Base-by-base conservation (phyloP, 345 rosid genomes). In the Linum trigynum region DNA sequence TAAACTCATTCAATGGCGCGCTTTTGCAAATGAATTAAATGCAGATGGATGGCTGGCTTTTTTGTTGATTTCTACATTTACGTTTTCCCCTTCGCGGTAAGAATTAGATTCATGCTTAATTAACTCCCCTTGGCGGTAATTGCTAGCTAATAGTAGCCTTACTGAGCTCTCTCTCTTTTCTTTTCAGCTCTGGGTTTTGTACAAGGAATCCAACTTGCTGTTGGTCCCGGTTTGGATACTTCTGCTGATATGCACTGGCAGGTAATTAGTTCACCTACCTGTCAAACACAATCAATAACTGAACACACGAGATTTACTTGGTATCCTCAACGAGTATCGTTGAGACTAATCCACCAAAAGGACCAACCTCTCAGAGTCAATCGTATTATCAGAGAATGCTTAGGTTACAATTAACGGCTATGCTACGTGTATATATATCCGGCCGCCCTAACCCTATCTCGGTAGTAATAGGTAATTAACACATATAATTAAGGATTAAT, bases 11-110 rank as follows among this genome's bases (percentile, higher is more conserved):
- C 1, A 23, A 23, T 23, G 32, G 32, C 32, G 32, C 2, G 53
- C 2, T 15, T 57, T 57, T 57, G 32, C 37, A 23, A 23, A 23
- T 23, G 32, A 23, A 23, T 57, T 16, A 15, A 15, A 16, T 16
- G 16, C 61, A 57, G 61, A 57, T 57, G 61, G 61, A 57, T 57
- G 61, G 38, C 36, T 6, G 61, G 36, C 8, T n/a, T 37, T 37
- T 37, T 57, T 5, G 38, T 57, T 57, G 61, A 57, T 37, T 57
- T 57, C 61, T 57, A 57, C 61, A 5, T 57, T 17, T n/a, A 57
- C 38, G 23, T 57, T 9, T 17, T 37, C 11, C 36, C 61, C 2
- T 3, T 57, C 1, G 61, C 61, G 61, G 61, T 57, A 57, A 7
- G 32, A 23, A 32, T 57, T 57, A 57, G 1, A 23, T 23, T 23